phyloP scores from a whole-genome alignment of 2,329 filamentous ascomycete genomes.

The Penicillium freii region DNA sequence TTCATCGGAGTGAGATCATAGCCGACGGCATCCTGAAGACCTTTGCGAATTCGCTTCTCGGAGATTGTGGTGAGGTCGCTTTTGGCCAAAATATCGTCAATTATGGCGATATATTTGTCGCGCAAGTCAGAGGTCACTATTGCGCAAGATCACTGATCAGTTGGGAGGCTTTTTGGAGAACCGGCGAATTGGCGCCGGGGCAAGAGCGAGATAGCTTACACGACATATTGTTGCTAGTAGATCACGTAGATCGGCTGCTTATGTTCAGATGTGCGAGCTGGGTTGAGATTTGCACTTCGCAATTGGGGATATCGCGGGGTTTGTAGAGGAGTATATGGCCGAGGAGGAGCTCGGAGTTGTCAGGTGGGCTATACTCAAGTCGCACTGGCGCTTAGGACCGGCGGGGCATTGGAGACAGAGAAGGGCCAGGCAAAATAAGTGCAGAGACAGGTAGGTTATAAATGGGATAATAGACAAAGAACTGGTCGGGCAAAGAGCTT shows the following conservation, averaged over 20 bases:
- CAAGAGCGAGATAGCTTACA: conserved; percentile 33
- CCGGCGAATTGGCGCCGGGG: conserved; percentile 21
- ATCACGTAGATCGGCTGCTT: background rate
- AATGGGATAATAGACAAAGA: background rate
- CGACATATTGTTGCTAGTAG: conserved; percentile 34
- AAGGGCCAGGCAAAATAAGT: conserved; percentile 8
- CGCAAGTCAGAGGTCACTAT: conserved; percentile 51
- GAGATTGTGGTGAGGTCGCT: conserved; percentile 65
- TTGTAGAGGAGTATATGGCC: background rate
- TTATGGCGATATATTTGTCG: conserved; percentile 56
- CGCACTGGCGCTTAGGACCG: conserved; percentile 41
- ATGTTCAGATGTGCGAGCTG: background rate
- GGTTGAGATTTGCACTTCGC: background rate
- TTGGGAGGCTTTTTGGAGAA: conserved; percentile 17
- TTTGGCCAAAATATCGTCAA: conserved; percentile 60
- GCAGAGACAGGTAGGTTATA: background rate
- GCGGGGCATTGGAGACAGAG: conserved; percentile 34
- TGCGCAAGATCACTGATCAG: conserved; percentile 22
- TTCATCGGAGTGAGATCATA: conserved; percentile 63
- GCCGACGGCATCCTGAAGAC: conserved; percentile 58
- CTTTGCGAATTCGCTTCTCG: conserved; percentile 64
- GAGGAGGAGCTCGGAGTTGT: conserved; percentile 13
- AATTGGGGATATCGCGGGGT: conserved; percentile 2
- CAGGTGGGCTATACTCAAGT: conserved; percentile 28
- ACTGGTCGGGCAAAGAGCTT: background rate